Evolutionary conservation across 306 rosid genomes (phyloP).

Genomic region (Trifolium subterraneum): DNA sequence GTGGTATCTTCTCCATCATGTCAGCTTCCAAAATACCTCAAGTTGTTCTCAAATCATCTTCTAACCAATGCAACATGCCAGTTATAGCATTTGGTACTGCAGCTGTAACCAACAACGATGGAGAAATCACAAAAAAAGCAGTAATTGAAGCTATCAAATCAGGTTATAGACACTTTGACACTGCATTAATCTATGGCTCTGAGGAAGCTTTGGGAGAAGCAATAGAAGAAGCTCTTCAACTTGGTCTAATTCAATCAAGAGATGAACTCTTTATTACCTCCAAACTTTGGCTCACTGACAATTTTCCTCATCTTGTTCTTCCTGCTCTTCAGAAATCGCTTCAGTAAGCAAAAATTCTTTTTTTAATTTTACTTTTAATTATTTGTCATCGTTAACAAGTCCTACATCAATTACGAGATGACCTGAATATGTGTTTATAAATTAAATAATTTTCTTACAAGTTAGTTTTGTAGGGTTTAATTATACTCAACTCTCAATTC

Average conservation of each 20-base stretch:
- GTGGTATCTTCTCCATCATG: background rate
- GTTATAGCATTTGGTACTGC: constrained; percentile 44
- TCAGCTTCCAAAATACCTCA: constrained; percentile 15
- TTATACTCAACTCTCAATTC: too few relatives aligned
- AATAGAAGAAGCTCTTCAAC: constrained; percentile 42
- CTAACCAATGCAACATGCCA: constrained; percentile 30
- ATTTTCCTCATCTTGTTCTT: constrained; percentile 44
- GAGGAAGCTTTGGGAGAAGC: constrained; percentile 50
- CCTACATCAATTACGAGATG: too few relatives aligned
- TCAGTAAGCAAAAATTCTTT: constrained; percentile 9
- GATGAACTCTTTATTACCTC: constrained; percentile 50
- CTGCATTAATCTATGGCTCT: constrained; percentile 43
- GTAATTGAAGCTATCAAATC: constrained; percentile 41
- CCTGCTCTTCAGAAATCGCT: constrained; percentile 45
- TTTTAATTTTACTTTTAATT: background rate
- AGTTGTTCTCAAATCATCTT: constrained; percentile 14
- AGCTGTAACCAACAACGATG: background rate
- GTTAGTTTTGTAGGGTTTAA: too few relatives aligned
- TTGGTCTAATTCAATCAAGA: constrained; percentile 42
- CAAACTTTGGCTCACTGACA: constrained; percentile 41
- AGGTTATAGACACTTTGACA: constrained; percentile 45
- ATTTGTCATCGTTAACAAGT: too few relatives aligned
- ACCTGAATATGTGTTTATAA: too few relatives aligned
- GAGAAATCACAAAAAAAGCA: constrained; percentile 33
- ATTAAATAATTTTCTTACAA: too few relatives aligned